A percentile compares a stretch with the other conserved stretches of the same genome.
phyloP scores from a whole-genome alignment of 164 flowering plant species.

The Vitis vinifera region ASM3070453v1 NC_081812.1:14883001-14883500 shows the following conservation, averaged over 20 bases:
- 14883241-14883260: constrained; percentile 50
- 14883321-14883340: not conserved
- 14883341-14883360: too few relatives aligned
- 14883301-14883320: not conserved
- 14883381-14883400: too few relatives aligned
- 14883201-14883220: constrained; percentile 39
- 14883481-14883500: constrained; percentile 47
- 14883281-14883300: not conserved
- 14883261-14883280: constrained; percentile 52
- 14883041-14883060: not conserved
- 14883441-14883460: too few relatives aligned
- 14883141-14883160: constrained; percentile 6
- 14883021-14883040: not conserved
- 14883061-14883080: too few relatives aligned
- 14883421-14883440: too few relatives aligned
- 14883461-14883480: not conserved
- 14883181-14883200: constrained; percentile 44
- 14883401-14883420: too few relatives aligned
- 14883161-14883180: constrained; percentile 47
- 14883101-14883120: not conserved
- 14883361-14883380: too few relatives aligned
- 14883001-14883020: constrained; percentile 11
- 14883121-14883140: not conserved
- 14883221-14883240: constrained; percentile 50
- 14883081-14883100: too few relatives aligned